phyloP scores from a whole-genome alignment of 768 basidiomycete genomes.

The Cystobasidium onofrii region DNA sequence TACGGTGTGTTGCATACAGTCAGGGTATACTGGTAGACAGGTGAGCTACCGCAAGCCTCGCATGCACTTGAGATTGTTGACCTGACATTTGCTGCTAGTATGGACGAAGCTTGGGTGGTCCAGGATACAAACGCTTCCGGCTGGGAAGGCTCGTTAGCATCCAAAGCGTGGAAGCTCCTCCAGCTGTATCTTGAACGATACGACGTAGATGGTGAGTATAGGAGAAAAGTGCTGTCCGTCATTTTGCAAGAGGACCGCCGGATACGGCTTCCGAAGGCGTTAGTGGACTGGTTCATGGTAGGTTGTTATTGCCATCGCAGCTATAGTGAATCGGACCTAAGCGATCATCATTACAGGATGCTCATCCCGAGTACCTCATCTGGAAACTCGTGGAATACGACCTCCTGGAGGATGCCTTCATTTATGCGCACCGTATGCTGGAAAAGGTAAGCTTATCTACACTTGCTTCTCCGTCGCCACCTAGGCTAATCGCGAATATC shows the following conservation, averaged over 20 bases:
- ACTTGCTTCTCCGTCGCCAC: background rate
- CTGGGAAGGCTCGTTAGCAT: constrained; percentile 71
- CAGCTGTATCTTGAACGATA: constrained; percentile 69
- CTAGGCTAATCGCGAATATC: background rate
- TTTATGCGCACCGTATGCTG: constrained; percentile 63
- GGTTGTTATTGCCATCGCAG: constrained; percentile 29
- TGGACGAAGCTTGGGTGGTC: constrained; percentile 71
- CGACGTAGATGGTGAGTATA: constrained; percentile 63
- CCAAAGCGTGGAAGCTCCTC: constrained; percentile 81
- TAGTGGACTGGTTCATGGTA: constrained; percentile 58
- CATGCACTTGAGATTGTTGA: no score
- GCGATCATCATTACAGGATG: constrained; percentile 24
- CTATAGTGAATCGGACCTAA: background rate
- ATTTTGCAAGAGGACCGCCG: constrained; percentile 61
- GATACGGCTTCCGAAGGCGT: constrained; percentile 65
- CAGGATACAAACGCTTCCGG: constrained; percentile 63
- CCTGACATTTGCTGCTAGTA: no score
- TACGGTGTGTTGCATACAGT: constrained; percentile 68
- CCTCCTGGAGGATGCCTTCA: constrained; percentile 65
- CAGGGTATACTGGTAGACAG: background rate
- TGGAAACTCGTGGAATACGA: constrained; percentile 70
- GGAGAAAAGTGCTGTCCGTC: constrained; percentile 68
- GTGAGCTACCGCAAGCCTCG: constrained; percentile 3
- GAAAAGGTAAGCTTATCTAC: constrained; percentile 54
- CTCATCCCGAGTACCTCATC: constrained; percentile 77